A percentile compares a stretch with the other conserved stretches of the same genome.
Evolutionary conservation across 2,329 filamentous ascomycete genomes (phyloP).

Genomic region (Albophoma yamanashiensis): DNA sequence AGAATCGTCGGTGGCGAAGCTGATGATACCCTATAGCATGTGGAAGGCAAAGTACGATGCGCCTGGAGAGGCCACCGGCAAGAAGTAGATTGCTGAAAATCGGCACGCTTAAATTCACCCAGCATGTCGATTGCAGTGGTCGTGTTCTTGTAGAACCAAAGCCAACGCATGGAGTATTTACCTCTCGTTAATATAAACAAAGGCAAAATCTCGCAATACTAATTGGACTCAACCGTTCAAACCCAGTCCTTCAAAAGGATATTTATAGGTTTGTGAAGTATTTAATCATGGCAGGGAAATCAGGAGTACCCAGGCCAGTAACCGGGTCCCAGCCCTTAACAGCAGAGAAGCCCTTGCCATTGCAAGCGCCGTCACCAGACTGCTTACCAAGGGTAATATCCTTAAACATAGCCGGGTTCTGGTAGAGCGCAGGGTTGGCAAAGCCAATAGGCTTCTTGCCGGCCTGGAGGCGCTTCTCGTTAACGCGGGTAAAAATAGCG

Average conservation of each 20-base stretch:
- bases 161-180: too few species aligned
- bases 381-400: neutral
- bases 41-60: slow-evolving; percentile 93
- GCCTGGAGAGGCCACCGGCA: slow-evolving; percentile 26
- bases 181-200: too few species aligned
- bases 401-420: neutral
- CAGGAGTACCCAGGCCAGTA: neutral
- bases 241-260: neutral
- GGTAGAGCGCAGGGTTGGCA: neutral
- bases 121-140: neutral
- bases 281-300: neutral
- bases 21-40: slow-evolving; percentile 52
- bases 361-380: neutral
- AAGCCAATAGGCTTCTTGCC: neutral
- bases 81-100: slow-evolving; percentile 17
- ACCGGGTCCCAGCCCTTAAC: neutral
- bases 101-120: too few species aligned
- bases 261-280: neutral
- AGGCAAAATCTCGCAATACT: too few species aligned
- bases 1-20: neutral
- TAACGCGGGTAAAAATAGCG: neutral
- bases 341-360: neutral
- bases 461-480: neutral
- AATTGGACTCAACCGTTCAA: neutral
- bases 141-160: too few species aligned